Conservation (phyloP, 2,329 filamentous ascomycete genomes). For the Alternaria solani region DNA sequence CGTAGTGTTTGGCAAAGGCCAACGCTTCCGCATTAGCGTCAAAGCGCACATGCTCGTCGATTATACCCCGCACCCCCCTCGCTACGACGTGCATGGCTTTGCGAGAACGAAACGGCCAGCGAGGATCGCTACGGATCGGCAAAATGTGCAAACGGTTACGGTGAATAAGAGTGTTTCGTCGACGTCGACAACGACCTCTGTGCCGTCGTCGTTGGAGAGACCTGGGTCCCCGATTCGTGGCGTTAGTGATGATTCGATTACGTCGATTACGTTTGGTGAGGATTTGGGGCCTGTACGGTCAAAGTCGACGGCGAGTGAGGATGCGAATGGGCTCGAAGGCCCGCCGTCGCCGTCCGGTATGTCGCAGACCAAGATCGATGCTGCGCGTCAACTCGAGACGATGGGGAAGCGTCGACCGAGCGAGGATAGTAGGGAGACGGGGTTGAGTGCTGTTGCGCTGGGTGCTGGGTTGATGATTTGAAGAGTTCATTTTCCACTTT, state of each 20-base stretch:
- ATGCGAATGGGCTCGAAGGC: slow-evolving; percentile 29
- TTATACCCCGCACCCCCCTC: slow-evolving; percentile 55
- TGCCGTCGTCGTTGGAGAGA: slow-evolving; percentile 16
- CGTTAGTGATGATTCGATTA: slow-evolving; percentile 43
- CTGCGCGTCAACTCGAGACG: slow-evolving; percentile 24
- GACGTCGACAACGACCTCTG: slow-evolving; percentile 4
- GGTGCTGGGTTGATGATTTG: slow-evolving; percentile 36
- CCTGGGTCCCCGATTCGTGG: slow-evolving; percentile 41
- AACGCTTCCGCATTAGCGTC: slow-evolving; percentile 56
- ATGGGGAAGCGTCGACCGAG: slow-evolving; percentile 35
- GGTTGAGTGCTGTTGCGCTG: slow-evolving; percentile 30
- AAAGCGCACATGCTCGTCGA: slow-evolving; percentile 53
- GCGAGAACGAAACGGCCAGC: slow-evolving; percentile 29
- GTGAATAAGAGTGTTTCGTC: slow-evolving; percentile 8
- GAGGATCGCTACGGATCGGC: slow-evolving; percentile 13
- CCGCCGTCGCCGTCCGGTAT: slow-evolving; percentile 39
- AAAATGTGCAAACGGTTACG: slow-evolving; percentile 4
- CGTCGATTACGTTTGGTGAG: slow-evolving; percentile 45
- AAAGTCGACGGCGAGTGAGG: slow-evolving; percentile 26
- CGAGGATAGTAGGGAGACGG: slow-evolving; percentile 29
- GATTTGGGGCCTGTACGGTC: slow-evolving; percentile 39
- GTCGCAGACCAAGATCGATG: slow-evolving; percentile 35
- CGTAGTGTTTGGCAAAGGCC: slow-evolving; percentile 54
- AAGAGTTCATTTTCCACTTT: not conserved
- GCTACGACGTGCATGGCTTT: slow-evolving; percentile 54